Conservation (phyloP, 805 yeast genomes). For the Saturnispora quitensis region DNA sequence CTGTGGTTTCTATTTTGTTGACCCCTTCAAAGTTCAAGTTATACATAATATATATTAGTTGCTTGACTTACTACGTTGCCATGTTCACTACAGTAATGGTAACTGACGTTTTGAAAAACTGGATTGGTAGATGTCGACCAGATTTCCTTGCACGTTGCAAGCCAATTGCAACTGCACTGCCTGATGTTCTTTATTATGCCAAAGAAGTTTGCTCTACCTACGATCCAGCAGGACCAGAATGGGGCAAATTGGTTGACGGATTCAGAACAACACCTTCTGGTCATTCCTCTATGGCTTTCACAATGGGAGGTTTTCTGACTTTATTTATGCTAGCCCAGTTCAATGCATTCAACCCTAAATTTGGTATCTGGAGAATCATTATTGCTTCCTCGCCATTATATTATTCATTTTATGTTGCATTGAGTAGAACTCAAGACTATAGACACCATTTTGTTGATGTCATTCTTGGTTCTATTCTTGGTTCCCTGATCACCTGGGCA, state of each 20-base stretch:
- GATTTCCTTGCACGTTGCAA: constrained; percentile 82
- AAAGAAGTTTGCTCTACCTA: constrained; percentile 56
- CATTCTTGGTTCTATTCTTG: constrained; percentile 60
- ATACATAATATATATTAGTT: constrained; percentile 53
- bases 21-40: constrained; percentile 45
- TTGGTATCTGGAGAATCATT: constrained; percentile 57
- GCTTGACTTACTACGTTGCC: constrained; percentile 57
- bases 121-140: constrained; percentile 88
- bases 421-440: constrained; percentile 84
- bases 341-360: constrained; percentile 25
- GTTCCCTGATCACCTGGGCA: constrained; percentile 50
- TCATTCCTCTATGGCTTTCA: constrained; percentile 63
- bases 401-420: constrained; percentile 68
- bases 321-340: constrained; percentile 66
- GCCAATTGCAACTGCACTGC: constrained; percentile 54
- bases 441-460: constrained; percentile 90
- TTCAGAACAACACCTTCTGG: constrained; percentile 80
- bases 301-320: constrained; percentile 55
- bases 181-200: constrained; percentile 46
- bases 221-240: constrained; percentile 20
- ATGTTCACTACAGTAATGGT: constrained; percentile 50
- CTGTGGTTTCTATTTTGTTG: constrained; percentile 18
- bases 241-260: constrained; percentile 47
- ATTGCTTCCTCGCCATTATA: constrained; percentile 47
- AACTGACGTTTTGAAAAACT: constrained; percentile 69